Percentiles rank a stretch among this genome's conserved stretches.
Conservation (phyloP, 1,139 yeast genomes). For the Kurtzmaniella quercitrusa region DNA sequence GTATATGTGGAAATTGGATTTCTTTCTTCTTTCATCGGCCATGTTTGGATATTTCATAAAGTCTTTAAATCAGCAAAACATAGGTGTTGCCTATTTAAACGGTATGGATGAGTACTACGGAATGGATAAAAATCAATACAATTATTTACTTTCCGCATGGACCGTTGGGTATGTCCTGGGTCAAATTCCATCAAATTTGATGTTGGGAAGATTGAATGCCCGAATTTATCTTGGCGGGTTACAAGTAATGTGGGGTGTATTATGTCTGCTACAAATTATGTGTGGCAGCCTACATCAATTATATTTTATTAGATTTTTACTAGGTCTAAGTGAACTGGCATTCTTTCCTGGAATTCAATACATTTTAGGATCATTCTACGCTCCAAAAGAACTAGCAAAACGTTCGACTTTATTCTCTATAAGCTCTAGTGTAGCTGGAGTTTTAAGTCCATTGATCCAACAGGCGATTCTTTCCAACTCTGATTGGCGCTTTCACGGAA, state of each 20-base stretch:
- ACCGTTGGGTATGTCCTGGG: constrained; percentile 9
- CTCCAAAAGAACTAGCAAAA: constrained; percentile 12
- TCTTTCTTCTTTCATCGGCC: constrained; percentile 4
- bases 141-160: constrained; percentile 8
- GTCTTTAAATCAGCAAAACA: constrained; percentile 8
- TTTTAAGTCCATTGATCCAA: constrained; percentile 45
- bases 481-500: background rate
- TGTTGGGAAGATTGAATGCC: constrained; percentile 4
- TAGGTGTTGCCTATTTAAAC: constrained; percentile 7
- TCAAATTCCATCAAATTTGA: constrained; percentile 6
- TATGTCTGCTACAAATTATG: constrained; percentile 7
- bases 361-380: constrained; percentile 14
- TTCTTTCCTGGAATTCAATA: constrained; percentile 11
- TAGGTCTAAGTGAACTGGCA: constrained; percentile 10
- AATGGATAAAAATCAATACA: constrained; percentile 10
- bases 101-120: constrained; percentile 9
- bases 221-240: constrained; percentile 8
- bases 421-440: constrained; percentile 36
- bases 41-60: constrained; percentile 9
- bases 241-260: constrained; percentile 8
- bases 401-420: constrained; percentile 20
- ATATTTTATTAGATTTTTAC: constrained; percentile 8
- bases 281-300: constrained; percentile 5
- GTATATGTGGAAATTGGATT: constrained; percentile 7
- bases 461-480: constrained; percentile 30